phyloP scores from a whole-genome alignment of 148 eudicot genomes.

The Polygonum aviculare region DNA sequence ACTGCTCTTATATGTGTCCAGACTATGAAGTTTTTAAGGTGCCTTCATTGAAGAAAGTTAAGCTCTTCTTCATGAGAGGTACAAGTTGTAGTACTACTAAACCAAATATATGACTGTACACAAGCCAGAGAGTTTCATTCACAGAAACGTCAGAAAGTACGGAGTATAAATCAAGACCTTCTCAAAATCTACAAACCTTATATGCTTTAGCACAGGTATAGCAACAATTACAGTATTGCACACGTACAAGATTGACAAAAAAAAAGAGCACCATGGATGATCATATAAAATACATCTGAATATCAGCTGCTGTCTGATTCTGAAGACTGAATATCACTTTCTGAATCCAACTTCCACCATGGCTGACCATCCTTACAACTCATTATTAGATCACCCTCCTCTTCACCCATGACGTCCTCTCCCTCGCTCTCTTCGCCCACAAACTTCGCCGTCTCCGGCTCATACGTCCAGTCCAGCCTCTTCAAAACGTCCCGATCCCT shows the following conservation, averaged over 20 bases:
- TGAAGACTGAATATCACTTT: neutral
- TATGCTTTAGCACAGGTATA: no score
- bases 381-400: constrained; percentile 17
- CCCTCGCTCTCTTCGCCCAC: constrained; percentile 5
- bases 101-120: no score
- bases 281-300: neutral
- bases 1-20: no score
- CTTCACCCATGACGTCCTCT: constrained; percentile 14
- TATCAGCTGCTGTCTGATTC: neutral
- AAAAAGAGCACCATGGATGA: neutral
- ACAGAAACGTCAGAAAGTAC: no score
- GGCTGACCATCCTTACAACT: constrained; percentile 13
- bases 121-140: no score
- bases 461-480: constrained; percentile 64
- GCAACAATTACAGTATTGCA: neutral
- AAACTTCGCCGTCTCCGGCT: constrained; percentile 36
- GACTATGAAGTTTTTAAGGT: no score
- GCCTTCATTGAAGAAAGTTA: no score
- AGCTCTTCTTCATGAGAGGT: no score
- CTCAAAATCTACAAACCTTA: no score
- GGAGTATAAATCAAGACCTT: no score
- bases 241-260: neutral
- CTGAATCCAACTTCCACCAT: constrained; percentile 37
- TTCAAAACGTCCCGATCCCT: constrained; percentile 67
- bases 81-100: no score